These are phyloP conservation scores for Verticillium klebahnii DNA, from an alignment of 2,329 filamentous ascomycete genomes.

Conservation along the genomic window DNA sequence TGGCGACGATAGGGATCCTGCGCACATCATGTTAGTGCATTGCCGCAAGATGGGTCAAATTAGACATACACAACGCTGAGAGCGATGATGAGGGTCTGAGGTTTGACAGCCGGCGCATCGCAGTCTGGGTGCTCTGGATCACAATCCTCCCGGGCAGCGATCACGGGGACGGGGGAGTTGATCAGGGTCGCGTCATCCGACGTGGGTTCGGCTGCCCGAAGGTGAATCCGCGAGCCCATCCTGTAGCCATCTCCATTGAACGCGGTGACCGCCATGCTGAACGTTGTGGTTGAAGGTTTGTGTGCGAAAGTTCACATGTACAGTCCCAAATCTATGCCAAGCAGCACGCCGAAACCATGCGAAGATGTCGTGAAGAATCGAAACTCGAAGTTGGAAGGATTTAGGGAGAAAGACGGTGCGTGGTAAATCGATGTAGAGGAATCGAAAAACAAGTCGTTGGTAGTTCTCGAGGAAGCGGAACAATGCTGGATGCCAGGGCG, in stretches of 20 bases:
- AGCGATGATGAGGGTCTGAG: constrained; percentile 60
- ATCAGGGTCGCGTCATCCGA: not conserved
- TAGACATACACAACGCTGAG: constrained; percentile 65
- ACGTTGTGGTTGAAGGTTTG: not conserved
- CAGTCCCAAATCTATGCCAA: not conserved
- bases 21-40: constrained; percentile 12
- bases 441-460: not conserved
- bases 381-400: not conserved
- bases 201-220: constrained; percentile 13
- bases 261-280: constrained; percentile 8
- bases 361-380: not conserved
- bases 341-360: not conserved
- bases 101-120: constrained; percentile 56
- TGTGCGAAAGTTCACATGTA: not conserved
- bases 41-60: not conserved
- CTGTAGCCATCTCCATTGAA: constrained; percentile 16
- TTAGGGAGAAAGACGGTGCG: not conserved
- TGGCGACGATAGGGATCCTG: constrained; percentile 72
- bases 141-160: constrained; percentile 11
- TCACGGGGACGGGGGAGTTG: constrained; percentile 10
- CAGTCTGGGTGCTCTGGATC: constrained; percentile 28
- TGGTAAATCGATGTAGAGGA: not conserved
- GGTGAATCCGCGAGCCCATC: constrained; percentile 20
- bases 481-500: not conserved
- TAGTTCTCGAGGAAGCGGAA: not conserved